A percentile compares a stretch with the other conserved stretches of the same genome.
These are phyloP conservation scores for Ceratonia siliqua DNA, from an alignment of 306 rosid species.

Conservation along the genomic window DNA sequence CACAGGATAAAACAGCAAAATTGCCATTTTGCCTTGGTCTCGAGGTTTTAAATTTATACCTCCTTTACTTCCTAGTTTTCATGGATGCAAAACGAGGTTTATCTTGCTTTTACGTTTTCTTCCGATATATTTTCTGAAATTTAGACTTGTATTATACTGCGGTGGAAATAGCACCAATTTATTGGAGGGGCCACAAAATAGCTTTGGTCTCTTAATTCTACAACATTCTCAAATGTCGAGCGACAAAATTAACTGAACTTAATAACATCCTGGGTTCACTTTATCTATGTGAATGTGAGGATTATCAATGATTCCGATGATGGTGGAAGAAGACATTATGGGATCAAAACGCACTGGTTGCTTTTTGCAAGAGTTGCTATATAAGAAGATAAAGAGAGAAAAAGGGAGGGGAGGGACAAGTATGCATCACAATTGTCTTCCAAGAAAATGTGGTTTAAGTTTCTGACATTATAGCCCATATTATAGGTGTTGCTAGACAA, in stretches of 20 bases:
- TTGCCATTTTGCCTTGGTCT: constrained; percentile 87
- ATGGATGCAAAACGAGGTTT: constrained; percentile 2
- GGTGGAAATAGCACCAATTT: constrained; percentile 16
- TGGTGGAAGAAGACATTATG: background rate
- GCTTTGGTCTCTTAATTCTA: background rate
- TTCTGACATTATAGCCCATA: constrained; percentile 22
- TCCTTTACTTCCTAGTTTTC: background rate
- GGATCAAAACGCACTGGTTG: background rate
- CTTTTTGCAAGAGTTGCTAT: background rate
- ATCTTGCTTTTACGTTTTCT: background rate
- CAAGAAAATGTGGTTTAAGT: background rate
- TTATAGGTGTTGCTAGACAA: constrained; percentile 71
- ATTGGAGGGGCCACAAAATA: background rate
- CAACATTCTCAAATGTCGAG: background rate
- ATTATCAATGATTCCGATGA: background rate
- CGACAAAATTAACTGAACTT: background rate
- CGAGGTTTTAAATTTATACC: constrained; percentile 58
- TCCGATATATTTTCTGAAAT: constrained; percentile 7
- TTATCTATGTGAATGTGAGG: background rate
- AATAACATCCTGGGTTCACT: background rate
- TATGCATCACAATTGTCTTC: background rate
- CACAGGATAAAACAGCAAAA: constrained; percentile 61
- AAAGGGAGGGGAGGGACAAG: background rate
- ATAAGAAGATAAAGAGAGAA: background rate
- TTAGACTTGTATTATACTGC: background rate